Conservation (phyloP, 371 early-diverging fungal genomes). For the Synchytrium microbalum region DNA sequence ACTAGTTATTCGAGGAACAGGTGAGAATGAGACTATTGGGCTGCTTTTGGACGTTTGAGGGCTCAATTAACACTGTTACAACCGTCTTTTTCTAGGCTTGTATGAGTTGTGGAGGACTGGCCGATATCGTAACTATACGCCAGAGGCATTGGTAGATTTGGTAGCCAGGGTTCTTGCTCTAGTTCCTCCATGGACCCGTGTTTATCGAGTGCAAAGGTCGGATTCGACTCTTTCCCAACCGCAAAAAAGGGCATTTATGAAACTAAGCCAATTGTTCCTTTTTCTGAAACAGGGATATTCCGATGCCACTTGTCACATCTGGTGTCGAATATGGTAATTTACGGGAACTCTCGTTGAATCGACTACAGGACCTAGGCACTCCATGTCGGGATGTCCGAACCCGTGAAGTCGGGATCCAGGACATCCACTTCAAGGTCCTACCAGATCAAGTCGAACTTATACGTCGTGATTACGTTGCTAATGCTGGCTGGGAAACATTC, state of each 20-base stretch:
- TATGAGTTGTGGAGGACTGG: slow-evolving; percentile 99
- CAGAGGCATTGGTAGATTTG: slow-evolving; percentile 96
- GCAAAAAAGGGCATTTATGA: not conserved
- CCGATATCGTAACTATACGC: slow-evolving; percentile 97
- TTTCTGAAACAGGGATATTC: slow-evolving; percentile 92
- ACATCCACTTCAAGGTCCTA: slow-evolving; percentile 93
- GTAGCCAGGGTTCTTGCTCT: slow-evolving; percentile 95
- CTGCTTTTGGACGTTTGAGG: slow-evolving; percentile 2
- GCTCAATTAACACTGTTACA: not conserved
- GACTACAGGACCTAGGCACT: slow-evolving; percentile 97
- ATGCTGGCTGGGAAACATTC: slow-evolving; percentile 99
- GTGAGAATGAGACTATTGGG: slow-evolving; percentile 23
- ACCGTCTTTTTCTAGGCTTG: slow-evolving; percentile 45
- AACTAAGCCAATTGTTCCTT: not conserved
- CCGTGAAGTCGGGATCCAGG: slow-evolving; percentile 99
- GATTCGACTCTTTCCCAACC: not conserved
- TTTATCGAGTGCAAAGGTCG: slow-evolving; percentile 96
- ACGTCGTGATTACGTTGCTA: slow-evolving; percentile 98
- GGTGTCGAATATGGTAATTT: slow-evolving; percentile 99
- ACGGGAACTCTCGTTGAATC: slow-evolving; percentile 92
- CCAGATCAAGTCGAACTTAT: slow-evolving; percentile 96
- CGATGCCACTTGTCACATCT: slow-evolving; percentile 99
- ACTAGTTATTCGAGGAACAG: slow-evolving; percentile 99
- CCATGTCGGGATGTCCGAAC: slow-evolving; percentile 99
- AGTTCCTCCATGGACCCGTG: slow-evolving; percentile 99